Percentiles rank a stretch among this genome's conserved stretches.
phyloP scores from a whole-genome alignment of 306 rosid species.

The Hippophae gyantsensis region DNA sequence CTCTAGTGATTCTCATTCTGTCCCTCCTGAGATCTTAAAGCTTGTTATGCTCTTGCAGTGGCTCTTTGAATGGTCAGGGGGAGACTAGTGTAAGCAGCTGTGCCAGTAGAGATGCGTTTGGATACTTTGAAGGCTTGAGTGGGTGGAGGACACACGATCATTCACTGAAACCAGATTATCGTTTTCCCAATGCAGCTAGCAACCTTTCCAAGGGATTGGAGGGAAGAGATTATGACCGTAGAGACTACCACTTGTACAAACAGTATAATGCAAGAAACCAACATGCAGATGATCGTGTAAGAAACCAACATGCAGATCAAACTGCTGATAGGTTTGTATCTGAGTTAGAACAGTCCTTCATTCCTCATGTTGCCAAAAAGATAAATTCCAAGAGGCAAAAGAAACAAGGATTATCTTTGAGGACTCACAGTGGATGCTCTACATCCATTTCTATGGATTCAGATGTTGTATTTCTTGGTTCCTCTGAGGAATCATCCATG shows the following conservation, averaged over 20 bases:
- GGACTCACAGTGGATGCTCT: slow-evolving; percentile 23
- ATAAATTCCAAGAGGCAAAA: slow-evolving; percentile 55
- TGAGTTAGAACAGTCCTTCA: slow-evolving; percentile 26
- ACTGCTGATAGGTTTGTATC: slow-evolving; percentile 29
- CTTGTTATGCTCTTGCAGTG: slow-evolving; percentile 10
- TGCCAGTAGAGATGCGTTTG: slow-evolving; percentile 25
- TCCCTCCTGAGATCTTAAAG: neutral
- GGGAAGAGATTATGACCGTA: slow-evolving; percentile 10
- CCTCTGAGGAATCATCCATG: slow-evolving; percentile 45
- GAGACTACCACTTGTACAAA: too few relatives aligned
- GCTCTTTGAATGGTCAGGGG: slow-evolving; percentile 25
- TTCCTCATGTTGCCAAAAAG: slow-evolving; percentile 25
- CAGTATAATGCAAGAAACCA: too few relatives aligned
- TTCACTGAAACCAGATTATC: slow-evolving; percentile 21
- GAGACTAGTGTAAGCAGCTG: slow-evolving; percentile 20
- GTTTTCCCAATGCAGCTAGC: slow-evolving; percentile 25
- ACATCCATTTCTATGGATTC: slow-evolving; percentile 22
- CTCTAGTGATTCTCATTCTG: too few relatives aligned
- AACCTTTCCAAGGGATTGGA: slow-evolving; percentile 30
- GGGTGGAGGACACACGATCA: slow-evolving; percentile 51
- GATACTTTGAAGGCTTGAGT: slow-evolving; percentile 27
- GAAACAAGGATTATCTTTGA: slow-evolving; percentile 44
- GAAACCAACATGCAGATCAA: slow-evolving; percentile 25
- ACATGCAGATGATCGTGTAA: slow-evolving; percentile 23
- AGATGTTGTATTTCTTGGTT: slow-evolving; percentile 34